A percentile compares a stretch with the other conserved stretches of the same genome.
These are phyloP conservation scores for Hygrophila difformis DNA, from an alignment of 257 asterid species.

Conservation along the genomic window DNA sequence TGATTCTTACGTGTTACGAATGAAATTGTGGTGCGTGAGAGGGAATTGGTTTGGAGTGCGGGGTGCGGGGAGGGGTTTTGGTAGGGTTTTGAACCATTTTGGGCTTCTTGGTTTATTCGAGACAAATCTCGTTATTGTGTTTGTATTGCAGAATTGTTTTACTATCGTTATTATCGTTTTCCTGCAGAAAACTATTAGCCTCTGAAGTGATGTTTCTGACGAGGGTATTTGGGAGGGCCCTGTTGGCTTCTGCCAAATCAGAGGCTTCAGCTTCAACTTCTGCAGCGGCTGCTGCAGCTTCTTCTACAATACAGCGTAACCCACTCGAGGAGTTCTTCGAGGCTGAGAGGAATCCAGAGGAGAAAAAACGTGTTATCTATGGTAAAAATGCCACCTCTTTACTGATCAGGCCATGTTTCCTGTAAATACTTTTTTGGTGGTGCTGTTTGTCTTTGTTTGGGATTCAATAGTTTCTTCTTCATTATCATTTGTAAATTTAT, in stretches of 20 bases:
- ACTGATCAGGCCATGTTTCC: not conserved
- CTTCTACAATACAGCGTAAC: not conserved
- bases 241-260: constrained; percentile 1
- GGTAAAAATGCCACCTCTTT: not conserved
- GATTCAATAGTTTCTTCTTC: not conserved
- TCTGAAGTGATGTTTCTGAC: constrained; percentile 5
- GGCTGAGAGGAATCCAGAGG: constrained; percentile 10
- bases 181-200: not conserved
- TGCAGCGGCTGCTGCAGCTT: not conserved
- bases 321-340: constrained; percentile 10
- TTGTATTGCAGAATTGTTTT: too few relatives aligned
- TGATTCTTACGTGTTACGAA: too few relatives aligned
- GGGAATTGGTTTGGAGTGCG: too few relatives aligned
- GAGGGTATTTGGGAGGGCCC: constrained; percentile 1
- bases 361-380: not conserved
- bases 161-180: too few relatives aligned
- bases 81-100: too few relatives aligned
- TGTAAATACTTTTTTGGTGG: too few relatives aligned
- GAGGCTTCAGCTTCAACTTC: constrained; percentile 11
- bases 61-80: too few relatives aligned
- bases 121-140: too few relatives aligned
- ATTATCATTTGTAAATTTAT: too few relatives aligned
- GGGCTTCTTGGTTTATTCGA: too few relatives aligned
- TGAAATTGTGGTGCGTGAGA: too few relatives aligned
- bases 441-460: not conserved